These are phyloP conservation scores for Fusarium incarnatum DNA, from an alignment of 2,329 filamentous ascomycete genomes.

Conservation along the genomic window DNA sequence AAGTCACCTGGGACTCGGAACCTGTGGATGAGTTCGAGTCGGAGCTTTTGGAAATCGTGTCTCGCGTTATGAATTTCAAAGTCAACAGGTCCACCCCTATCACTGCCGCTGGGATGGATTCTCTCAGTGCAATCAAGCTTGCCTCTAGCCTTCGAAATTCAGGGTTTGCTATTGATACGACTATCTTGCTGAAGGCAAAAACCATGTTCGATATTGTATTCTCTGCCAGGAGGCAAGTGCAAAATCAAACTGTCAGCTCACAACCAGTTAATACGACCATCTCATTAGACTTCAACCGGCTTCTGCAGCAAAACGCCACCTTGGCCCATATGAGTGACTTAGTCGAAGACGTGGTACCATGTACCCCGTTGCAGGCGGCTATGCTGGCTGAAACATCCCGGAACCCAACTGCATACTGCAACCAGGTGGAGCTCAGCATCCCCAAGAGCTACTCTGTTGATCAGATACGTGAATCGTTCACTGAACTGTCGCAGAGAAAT, in stretches of 20 bases:
- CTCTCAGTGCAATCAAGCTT: conserved; percentile 61
- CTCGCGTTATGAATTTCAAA: conserved; percentile 54
- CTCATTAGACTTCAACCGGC: conserved; percentile 25
- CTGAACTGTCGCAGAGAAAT: conserved; percentile 64
- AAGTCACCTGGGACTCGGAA: conserved; percentile 11
- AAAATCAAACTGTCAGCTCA: background rate
- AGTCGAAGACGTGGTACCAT: conserved; percentile 64
- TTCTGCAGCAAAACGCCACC: conserved; percentile 34
- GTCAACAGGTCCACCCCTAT: conserved; percentile 58
- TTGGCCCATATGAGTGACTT: conserved; percentile 37
- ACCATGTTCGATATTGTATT: conserved; percentile 52
- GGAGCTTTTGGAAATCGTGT: conserved; percentile 56
- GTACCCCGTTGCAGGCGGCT: conserved; percentile 79
- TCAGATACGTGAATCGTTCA: conserved; percentile 62
- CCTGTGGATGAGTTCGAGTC: conserved; percentile 40
- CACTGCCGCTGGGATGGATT: conserved; percentile 71
- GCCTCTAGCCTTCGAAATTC: conserved; percentile 71
- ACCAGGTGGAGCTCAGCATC: conserved; percentile 77
- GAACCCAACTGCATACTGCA: conserved; percentile 75
- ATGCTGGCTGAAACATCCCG: conserved; percentile 82
- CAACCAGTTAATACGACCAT: conserved; percentile 20
- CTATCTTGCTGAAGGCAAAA: conserved; percentile 70
- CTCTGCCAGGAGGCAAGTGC: conserved; percentile 16
- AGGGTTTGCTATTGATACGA: conserved; percentile 67
- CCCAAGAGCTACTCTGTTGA: conserved; percentile 49